Base-by-base conservation (phyloP, 2,329 filamentous ascomycete genomes). In the Geoglossum cookeanum region DNA sequence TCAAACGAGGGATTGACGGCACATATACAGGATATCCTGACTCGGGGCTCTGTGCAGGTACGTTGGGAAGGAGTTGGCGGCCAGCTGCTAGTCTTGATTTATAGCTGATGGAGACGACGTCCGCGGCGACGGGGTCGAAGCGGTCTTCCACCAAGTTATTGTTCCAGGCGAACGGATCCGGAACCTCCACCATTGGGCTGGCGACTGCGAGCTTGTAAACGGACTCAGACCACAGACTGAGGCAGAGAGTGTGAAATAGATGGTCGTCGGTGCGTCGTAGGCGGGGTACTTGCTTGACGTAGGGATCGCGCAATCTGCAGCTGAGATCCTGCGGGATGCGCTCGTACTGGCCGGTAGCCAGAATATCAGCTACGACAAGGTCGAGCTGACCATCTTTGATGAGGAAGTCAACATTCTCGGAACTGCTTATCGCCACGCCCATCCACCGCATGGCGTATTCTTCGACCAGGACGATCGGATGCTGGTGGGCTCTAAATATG, bases 191-290 rank as follows among this genome's bases (percentile, higher is more conserved):
- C 37, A 44, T 22, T 29, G 37, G 39, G 39, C 55, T 11, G 15
- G 37, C 13, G 37, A 53, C 37, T 13, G 32, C 29, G 42, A 56
- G 55, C 55, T 52, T 56, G 55, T 56, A 56, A 30, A 56, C 37
- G 37, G 35, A 35, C 55, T 56, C 55, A 45, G 17, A 44, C 55
- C 55, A 56, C 13, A 56, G 27, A 42, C 55, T 56, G 39, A 56
- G 37, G 37, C 4, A 45, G 55, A 32, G 27, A 35, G 17, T 22
- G n/a, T 29, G 32, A 39, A 48, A 49, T 49, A 3, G 15, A 29
- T 49, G 47, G 29, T 49, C 29, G 55, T 45, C 32, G 39, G 37
- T 56, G 39, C 32, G 30, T 56, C 55, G 42, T 49, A 56, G 55
- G 22, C 55, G 55, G 17, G 55, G 22, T 2, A 56, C 55, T 47